A percentile compares a stretch with the other conserved stretches of the same genome.
phyloP scores from a whole-genome alignment of 2,329 filamentous ascomycete genomes.

The Exophiala xenobiotica region DNA sequence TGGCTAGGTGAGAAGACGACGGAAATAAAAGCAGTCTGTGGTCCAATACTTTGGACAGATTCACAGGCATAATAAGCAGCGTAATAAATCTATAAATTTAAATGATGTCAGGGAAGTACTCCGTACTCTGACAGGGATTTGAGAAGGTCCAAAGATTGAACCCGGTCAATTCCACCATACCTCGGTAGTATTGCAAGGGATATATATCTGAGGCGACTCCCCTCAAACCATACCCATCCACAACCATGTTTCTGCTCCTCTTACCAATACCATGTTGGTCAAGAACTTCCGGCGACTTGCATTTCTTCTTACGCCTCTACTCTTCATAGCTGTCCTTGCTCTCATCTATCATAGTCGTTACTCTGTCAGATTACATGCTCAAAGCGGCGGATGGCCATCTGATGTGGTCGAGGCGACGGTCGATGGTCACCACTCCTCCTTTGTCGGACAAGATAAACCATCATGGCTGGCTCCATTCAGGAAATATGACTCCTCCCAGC shows the following conservation, averaged over 20 bases:
- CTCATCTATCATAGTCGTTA: background rate
- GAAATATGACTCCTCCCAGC: slow-evolving; percentile 43
- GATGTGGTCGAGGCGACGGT: background rate
- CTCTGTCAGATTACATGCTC: background rate
- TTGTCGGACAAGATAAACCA: background rate
- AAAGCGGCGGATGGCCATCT: background rate
- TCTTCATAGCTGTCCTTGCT: background rate
- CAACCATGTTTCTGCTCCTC: background rate
- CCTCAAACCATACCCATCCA: background rate
- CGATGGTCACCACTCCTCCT: background rate
- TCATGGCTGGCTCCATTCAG: slow-evolving; percentile 31
- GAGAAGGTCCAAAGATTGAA: no score
- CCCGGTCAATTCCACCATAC: background rate
- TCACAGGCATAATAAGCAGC: no score
- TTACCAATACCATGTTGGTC: background rate
- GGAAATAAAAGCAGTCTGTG: no score
- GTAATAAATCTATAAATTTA: no score
- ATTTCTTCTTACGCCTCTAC: background rate
- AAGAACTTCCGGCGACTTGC: background rate
- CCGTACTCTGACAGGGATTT: no score
- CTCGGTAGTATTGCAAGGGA: background rate
- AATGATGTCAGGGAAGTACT: no score
- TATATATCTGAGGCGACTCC: background rate
- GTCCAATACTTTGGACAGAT: no score
- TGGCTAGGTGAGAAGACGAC: no score